phyloP scores from a whole-genome alignment of 768 basidiomycete genomes.

The Rhodosporidiobolus sp. region DNA sequence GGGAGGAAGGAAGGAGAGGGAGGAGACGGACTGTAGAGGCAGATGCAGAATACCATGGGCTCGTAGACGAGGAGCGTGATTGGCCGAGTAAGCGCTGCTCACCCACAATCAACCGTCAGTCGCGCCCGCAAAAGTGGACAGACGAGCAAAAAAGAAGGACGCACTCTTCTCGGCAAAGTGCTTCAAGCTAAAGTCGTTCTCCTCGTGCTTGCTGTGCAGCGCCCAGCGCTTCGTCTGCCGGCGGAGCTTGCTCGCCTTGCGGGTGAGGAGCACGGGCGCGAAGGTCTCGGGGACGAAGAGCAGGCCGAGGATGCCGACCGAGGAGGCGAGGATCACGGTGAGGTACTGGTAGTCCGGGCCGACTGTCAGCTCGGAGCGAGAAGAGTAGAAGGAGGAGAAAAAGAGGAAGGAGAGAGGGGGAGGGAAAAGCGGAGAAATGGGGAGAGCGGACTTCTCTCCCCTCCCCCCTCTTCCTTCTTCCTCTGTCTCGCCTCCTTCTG shows the following conservation, averaged over 20 bases:
- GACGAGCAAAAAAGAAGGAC: neutral
- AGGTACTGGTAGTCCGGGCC: constrained; percentile 41
- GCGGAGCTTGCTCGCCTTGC: constrained; percentile 46
- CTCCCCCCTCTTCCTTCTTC: too few species aligned
- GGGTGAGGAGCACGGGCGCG: constrained; percentile 46
- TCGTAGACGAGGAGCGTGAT: constrained; percentile 46
- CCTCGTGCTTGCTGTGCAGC: constrained; percentile 42
- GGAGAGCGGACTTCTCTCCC: too few species aligned
- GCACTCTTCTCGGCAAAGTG: constrained; percentile 47
- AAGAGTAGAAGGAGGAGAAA: neutral
- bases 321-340: constrained; percentile 45
- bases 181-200: constrained; percentile 43
- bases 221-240: constrained; percentile 46
- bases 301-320: constrained; percentile 42
- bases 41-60: constrained; percentile 45
- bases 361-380: neutral
- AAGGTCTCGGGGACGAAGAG: constrained; percentile 49
- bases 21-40: constrained; percentile 42
- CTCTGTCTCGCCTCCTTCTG: too few species aligned
- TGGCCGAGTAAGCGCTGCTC: constrained; percentile 37
- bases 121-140: neutral
- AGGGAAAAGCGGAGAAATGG: neutral
- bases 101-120: neutral
- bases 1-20: too few species aligned
- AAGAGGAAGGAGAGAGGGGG: too few species aligned